phyloP scores from a whole-genome alignment of 192 early-diverging fungal genomes.

The Coemansia aciculifera region DNA sequence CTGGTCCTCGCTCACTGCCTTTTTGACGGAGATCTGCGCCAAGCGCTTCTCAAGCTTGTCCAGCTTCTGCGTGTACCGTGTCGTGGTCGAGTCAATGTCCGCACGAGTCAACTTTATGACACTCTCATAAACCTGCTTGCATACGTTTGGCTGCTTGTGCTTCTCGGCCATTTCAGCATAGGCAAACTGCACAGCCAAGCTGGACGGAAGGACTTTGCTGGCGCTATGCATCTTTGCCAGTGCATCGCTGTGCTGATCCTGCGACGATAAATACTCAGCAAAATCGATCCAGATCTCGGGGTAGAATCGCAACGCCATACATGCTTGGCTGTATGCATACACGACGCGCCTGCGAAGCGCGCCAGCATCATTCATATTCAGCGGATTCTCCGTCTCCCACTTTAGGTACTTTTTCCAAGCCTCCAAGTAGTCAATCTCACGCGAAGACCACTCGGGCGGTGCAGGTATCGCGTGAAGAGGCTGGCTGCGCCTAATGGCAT shows the following conservation, averaged over 20 bases:
- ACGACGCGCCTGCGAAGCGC: conserved; percentile 67
- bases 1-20: not conserved
- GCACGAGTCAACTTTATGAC: conserved; percentile 23
- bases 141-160: conserved; percentile 59
- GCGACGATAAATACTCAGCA: conserved; percentile 37
- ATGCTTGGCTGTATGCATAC: conserved; percentile 85
- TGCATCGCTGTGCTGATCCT: conserved; percentile 23
- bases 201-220: conserved; percentile 35
- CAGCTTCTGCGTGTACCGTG: conserved; percentile 29
- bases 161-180: conserved; percentile 72
- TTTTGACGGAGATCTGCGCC: conserved; percentile 3
- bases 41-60: conserved; percentile 43
- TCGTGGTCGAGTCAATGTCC: conserved; percentile 19
- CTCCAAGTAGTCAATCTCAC: conserved; percentile 62
- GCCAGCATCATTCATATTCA: conserved; percentile 61
- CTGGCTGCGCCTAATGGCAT: conserved; percentile 67
- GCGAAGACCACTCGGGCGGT: conserved; percentile 79
- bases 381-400: conserved; percentile 90
- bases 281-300: conserved; percentile 82
- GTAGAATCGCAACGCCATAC: conserved; percentile 80
- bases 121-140: conserved; percentile 59
- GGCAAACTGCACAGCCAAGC: conserved; percentile 70
- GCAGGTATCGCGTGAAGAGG: conserved; percentile 62
- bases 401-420: conserved; percentile 86
- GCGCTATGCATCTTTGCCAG: conserved; percentile 37